Percentiles rank a stretch among this genome's conserved stretches.
Conservation (phyloP, 495 filamentous ascomycete species). For the Stereocaulon alpinum region DNA sequence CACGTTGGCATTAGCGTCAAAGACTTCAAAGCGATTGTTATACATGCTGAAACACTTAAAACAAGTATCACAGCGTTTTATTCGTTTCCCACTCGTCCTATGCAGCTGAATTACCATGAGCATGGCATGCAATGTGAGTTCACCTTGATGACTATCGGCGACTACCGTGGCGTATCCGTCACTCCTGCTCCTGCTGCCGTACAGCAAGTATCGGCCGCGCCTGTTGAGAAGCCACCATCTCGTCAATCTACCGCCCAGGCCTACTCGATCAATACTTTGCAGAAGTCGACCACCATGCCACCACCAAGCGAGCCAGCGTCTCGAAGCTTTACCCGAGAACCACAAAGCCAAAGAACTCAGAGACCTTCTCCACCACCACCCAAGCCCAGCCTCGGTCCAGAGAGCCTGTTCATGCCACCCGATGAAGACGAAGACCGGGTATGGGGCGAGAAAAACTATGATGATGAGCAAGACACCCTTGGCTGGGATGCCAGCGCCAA, state of each 20-base stretch:
- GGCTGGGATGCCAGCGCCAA: slow-evolving; percentile 69
- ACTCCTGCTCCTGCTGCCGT: slow-evolving; percentile 30
- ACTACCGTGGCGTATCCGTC: slow-evolving; percentile 37
- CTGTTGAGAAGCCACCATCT: slow-evolving; percentile 29
- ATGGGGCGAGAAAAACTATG: slow-evolving; percentile 74
- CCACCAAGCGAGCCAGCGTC: slow-evolving; percentile 30
- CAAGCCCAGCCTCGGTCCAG: slow-evolving; percentile 52
- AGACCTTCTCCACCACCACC: slow-evolving; percentile 38
- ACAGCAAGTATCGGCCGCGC: slow-evolving; percentile 29
- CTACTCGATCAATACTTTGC: background rate
- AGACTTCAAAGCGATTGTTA: slow-evolving; percentile 84
- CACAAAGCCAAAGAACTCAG: slow-evolving; percentile 16
- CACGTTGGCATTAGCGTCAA: slow-evolving; percentile 87
- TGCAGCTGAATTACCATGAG: slow-evolving; percentile 68
- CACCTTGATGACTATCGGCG: slow-evolving; percentile 90
- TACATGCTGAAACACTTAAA: slow-evolving; percentile 69
- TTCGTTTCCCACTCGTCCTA: slow-evolving; percentile 66
- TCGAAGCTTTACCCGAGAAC: slow-evolving; percentile 18
- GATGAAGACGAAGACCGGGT: slow-evolving; percentile 56
- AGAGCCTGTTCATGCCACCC: slow-evolving; percentile 68
- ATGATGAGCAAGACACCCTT: slow-evolving; percentile 61
- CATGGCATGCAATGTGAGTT: slow-evolving; percentile 77
- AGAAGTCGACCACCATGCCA: slow-evolving; percentile 17
- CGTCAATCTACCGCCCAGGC: slow-evolving; percentile 20
- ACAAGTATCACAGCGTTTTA: slow-evolving; percentile 65